Percentiles rank a stretch among this genome's conserved stretches.
Evolutionary conservation across 2,329 filamentous ascomycete genomes (phyloP).

Genomic region (Endoconidiophora laricicola): DNA sequence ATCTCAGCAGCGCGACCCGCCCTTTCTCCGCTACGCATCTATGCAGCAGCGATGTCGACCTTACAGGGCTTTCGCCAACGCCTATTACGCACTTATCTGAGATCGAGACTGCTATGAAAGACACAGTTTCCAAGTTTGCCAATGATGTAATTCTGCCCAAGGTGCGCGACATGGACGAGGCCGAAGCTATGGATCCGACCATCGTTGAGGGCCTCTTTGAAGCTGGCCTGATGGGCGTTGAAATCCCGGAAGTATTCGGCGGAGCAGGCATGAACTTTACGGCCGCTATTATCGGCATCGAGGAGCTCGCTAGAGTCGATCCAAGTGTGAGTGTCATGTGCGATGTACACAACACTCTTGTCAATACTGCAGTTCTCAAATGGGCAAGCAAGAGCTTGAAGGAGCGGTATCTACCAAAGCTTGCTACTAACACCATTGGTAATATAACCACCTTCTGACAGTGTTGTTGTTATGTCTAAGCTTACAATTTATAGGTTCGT

Average conservation of each 20-base stretch:
- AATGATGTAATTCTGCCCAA: slow-evolving; percentile 77
- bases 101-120: slow-evolving; percentile 74
- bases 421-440: slow-evolving; percentile 75
- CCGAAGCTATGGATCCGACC: slow-evolving; percentile 75
- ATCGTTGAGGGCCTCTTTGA: slow-evolving; percentile 91
- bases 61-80: slow-evolving; percentile 68
- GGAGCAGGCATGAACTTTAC: slow-evolving; percentile 99
- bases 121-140: slow-evolving; percentile 81
- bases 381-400: slow-evolving; percentile 63
- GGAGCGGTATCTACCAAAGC: slow-evolving; percentile 73
- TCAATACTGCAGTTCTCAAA: slow-evolving; percentile 83
- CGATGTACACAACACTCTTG: slow-evolving; percentile 95
- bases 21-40: slow-evolving; percentile 45
- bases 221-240: slow-evolving; percentile 91
- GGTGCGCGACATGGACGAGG: slow-evolving; percentile 94
- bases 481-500: slow-evolving; percentile 35
- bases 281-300: slow-evolving; percentile 84
- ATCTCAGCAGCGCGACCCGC: slow-evolving; percentile 23
- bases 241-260: slow-evolving; percentile 94
- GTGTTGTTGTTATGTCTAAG: background rate
- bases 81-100: slow-evolving; percentile 89
- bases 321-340: slow-evolving; percentile 89
- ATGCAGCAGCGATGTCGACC: slow-evolving; percentile 36
- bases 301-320: slow-evolving; percentile 86
- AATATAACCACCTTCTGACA: background rate